Conservation (phyloP, 2,329 filamentous ascomycete species). For the Talaromyces sp. region DNA sequence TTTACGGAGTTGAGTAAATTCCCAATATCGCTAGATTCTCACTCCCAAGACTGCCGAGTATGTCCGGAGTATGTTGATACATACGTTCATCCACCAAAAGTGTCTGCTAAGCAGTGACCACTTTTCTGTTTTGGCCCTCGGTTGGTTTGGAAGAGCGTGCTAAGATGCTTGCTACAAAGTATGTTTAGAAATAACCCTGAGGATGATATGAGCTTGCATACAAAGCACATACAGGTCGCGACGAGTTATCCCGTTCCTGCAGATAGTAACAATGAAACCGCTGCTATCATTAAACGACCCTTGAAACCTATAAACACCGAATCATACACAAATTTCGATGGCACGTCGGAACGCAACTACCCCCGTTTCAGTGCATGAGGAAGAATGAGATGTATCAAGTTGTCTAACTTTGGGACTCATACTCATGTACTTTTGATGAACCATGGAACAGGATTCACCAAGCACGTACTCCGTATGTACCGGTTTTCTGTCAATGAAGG, state of each 20-base stretch:
- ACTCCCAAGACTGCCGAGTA: neutral
- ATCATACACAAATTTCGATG: conserved; percentile 1
- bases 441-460: neutral
- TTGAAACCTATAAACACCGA: neutral
- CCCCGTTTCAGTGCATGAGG: neutral
- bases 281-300: neutral
- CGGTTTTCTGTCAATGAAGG: conserved; percentile 7
- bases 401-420: neutral
- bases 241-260: neutral
- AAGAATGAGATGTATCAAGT: conserved; percentile 11
- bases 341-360: neutral
- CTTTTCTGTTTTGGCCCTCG: neutral
- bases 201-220: neutral
- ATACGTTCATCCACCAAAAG: too few species aligned
- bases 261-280: neutral
- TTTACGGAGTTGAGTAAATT: neutral
- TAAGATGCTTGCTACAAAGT: neutral
- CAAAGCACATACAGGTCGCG: neutral
- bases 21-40: neutral
- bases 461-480: conserved; percentile 1
- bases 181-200: neutral
- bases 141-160: neutral
- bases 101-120: neutral
- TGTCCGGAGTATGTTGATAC: neutral
- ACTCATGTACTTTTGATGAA: neutral